A percentile compares a stretch with the other conserved stretches of the same genome.
Conservation (phyloP, 1,284 basidiomycete genomes). For the Trichosporon sp. region DNA sequence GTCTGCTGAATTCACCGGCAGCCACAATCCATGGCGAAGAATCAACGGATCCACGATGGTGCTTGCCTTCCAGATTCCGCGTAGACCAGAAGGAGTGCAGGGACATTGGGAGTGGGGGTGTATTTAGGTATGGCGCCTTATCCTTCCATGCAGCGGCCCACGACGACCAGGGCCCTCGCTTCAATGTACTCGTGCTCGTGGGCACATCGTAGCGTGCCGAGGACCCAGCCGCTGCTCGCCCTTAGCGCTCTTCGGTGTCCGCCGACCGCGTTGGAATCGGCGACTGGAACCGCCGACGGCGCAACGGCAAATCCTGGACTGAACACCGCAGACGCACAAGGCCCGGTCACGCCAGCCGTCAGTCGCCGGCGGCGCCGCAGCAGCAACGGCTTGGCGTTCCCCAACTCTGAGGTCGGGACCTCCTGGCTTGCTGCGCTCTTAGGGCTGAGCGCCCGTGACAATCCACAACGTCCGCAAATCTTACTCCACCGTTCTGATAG, state of each 20-base stretch:
- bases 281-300: neutral
- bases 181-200: neutral
- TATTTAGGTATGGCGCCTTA: neutral
- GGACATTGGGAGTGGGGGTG: no score
- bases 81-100: no score
- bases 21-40: neutral
- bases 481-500: neutral
- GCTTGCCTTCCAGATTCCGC: no score
- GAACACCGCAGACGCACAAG: neutral
- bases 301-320: neutral
- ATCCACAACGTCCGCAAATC: neutral
- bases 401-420: neutral
- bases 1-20: neutral
- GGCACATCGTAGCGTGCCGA: neutral
- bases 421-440: conserved; percentile 6
- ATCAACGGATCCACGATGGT: neutral
- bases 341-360: no score
- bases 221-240: no score
- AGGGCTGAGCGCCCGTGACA: neutral
- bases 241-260: neutral
- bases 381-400: neutral
- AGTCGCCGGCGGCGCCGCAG: neutral
- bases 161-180: neutral
- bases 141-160: neutral
- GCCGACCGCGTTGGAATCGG: neutral